Evolutionary conservation across 257 asterid genomes (phyloP), one percentile per base, ranked within the genome.

Genomic region (Lantana camara): DNA sequence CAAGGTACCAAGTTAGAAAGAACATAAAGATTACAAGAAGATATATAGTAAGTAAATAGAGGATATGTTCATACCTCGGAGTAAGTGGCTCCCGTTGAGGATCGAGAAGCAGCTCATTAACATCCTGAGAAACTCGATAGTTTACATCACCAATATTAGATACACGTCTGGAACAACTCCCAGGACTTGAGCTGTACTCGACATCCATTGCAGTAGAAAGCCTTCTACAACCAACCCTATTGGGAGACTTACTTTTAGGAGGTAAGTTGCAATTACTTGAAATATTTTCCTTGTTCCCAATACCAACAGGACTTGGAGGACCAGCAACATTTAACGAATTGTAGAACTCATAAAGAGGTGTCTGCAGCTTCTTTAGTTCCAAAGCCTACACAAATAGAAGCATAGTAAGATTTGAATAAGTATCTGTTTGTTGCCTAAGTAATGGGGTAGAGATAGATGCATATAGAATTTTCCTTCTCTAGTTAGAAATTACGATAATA

Each of bases 171-270:
- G 89, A 87, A 67, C 71, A 66, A 71, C 81, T 77, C 63, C 80
- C 79, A 29, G 98, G 84, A 72, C 98, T 88, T 21, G 82, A 70
- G 75, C 62, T 82, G 83, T 72, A 69, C 69, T 75, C 92, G 42
- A 64, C 74, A 58, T 84, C 93, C 68, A 76, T 71, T 63, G 93
- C 95, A 69, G 93, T 65, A 62, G 99, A 94, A 73, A 90, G 66
- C 67, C 98, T 80, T 78, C 96, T 82, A 70, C 79, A 74, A 30
- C 70, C 80, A 30, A 83, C 67, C 58, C 84, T 77, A 58, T 71
- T 91, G 0, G 99, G 99, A n/a, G 99, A 94, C 74, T 71, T 83
- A 73, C 97, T 86, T 75, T 88, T 91, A 19, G 96, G 99, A 22
- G 99, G 99, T 67, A 94, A 82, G 69, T 83, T 85, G 74, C 82